Conservation (phyloP, 345 rosid genomes). For the Aquilaria yunnanensis region DNA sequence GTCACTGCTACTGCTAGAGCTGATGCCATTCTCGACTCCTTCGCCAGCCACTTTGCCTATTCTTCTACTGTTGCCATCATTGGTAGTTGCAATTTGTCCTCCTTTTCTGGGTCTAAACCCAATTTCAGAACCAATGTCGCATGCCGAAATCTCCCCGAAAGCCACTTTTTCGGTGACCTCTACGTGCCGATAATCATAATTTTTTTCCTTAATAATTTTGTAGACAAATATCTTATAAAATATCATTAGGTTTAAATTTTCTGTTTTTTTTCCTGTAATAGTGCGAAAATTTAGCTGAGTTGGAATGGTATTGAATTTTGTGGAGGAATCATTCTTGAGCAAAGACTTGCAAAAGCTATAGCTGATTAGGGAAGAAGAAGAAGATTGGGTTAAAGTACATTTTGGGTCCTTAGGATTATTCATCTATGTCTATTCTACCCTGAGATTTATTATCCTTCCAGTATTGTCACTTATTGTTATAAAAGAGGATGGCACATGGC, state of each 20-base stretch:
- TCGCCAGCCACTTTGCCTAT: constrained; percentile 36
- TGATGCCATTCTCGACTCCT: constrained; percentile 15
- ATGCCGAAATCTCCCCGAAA: constrained; percentile 27
- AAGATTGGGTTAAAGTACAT: no score
- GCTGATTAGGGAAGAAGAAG: no score
- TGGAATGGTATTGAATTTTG: constrained; percentile 85
- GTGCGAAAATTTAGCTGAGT: constrained; percentile 92
- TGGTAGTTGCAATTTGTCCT: no score
- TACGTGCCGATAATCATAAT: constrained; percentile 64
- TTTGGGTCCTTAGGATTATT: no score
- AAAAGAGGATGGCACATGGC: no score
- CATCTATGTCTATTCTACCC: no score
- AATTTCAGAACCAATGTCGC: constrained; percentile 31
- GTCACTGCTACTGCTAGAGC: constrained; percentile 29
- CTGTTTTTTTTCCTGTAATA: constrained; percentile 12
- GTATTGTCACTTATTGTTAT: no score
- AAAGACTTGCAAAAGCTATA: no score
- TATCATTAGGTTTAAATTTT: not conserved
- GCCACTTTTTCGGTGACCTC: constrained; percentile 63
- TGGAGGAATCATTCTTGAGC: no score
- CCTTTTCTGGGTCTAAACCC: constrained; percentile 17
- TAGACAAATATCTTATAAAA: not conserved
- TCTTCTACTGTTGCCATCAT: constrained; percentile 41
- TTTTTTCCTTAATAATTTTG: not conserved
- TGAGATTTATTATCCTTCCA: no score